Percentiles rank a stretch among this genome's conserved stretches.
These are phyloP conservation scores for Aphanocladium album DNA, from an alignment of 2,329 filamentous ascomycete species.

Conservation along the genomic window DNA sequence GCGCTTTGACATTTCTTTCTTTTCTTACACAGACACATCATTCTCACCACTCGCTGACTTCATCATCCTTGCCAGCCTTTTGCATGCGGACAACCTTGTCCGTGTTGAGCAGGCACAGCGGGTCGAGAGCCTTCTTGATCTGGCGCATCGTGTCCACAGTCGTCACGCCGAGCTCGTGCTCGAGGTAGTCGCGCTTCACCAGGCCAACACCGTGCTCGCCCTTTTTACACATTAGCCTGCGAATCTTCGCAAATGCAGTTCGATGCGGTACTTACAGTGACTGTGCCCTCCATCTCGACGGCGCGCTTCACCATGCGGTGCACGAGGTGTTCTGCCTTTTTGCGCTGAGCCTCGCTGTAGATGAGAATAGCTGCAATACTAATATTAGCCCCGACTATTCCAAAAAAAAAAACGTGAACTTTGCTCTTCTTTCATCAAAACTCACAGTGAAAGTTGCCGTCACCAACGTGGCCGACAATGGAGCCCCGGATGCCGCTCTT, in stretches of 20 bases:
- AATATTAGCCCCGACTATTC: conserved; percentile 18
- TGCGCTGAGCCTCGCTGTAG: conserved; percentile 61
- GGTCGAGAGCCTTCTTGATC: conserved; percentile 79
- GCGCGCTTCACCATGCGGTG: conserved; percentile 83
- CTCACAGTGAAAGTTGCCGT: conserved; percentile 71
- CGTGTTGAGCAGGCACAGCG: conserved; percentile 63
- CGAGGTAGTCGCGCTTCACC: conserved; percentile 78
- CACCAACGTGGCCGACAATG: conserved; percentile 68
- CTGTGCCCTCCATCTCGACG: conserved; percentile 78
- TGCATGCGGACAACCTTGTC: conserved; percentile 65
- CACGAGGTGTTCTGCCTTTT: conserved; percentile 64
- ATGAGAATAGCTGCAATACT: conserved; percentile 43
- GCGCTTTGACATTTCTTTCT: not conserved
- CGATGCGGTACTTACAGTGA: conserved; percentile 48
- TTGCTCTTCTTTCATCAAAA: conserved; percentile 6
- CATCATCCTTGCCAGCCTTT: conserved; percentile 34
- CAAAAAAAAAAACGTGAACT: not conserved
- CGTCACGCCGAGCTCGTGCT: conserved; percentile 67
- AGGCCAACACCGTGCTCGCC: conserved; percentile 81
- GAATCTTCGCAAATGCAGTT: not conserved
- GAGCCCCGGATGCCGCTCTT: conserved; percentile 40
- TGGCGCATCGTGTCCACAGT: conserved; percentile 82
- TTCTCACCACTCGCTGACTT: conserved; percentile 42
- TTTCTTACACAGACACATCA: not conserved
- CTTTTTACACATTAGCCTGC: conserved; percentile 26